A percentile compares a stretch with the other conserved stretches of the same genome.
These are phyloP conservation scores for Jimgerdemannia lactiflua DNA, from an alignment of 192 early-diverging fungal genomes.

Conservation along the genomic window DNA sequence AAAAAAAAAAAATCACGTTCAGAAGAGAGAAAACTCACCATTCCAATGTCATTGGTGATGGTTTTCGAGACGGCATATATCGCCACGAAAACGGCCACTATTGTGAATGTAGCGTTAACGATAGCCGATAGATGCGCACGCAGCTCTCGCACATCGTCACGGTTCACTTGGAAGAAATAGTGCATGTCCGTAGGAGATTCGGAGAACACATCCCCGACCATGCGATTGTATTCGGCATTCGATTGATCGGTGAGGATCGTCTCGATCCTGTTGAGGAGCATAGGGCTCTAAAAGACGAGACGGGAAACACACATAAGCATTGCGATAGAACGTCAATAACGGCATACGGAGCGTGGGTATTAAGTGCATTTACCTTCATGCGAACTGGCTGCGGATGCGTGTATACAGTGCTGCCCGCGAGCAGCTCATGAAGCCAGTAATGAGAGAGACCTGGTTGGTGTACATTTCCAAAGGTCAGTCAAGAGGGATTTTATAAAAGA, in stretches of 20 bases:
- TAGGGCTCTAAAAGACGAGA: constrained; percentile 9
- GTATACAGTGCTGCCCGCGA: constrained; percentile 17
- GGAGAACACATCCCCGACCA: constrained; percentile 14
- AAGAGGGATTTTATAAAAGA: neutral
- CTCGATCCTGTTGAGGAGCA: constrained; percentile 15
- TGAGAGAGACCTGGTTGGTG: constrained; percentile 12
- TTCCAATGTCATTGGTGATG: constrained; percentile 17
- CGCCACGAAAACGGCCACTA: constrained; percentile 21
- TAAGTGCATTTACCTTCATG: constrained; percentile 9
- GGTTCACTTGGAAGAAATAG: neutral
- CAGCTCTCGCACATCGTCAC: neutral
- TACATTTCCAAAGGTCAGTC: neutral
- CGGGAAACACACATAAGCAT: neutral
- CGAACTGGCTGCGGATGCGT: constrained; percentile 9
- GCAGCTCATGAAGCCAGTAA: constrained; percentile 22
- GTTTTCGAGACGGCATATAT: constrained; percentile 20
- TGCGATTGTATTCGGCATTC: constrained; percentile 23
- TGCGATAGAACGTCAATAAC: too few relatives aligned
- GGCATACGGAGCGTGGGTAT: neutral
- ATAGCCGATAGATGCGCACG: constrained; percentile 23
- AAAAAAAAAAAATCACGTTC: too few relatives aligned
- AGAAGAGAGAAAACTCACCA: constrained; percentile 9
- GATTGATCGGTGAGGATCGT: constrained; percentile 20
- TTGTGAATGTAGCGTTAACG: constrained; percentile 18
- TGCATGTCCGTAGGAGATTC: constrained; percentile 8